Evolutionary conservation across 805 yeast genomes (phyloP).

Genomic region (Wickerhamomyces bovis): DNA sequence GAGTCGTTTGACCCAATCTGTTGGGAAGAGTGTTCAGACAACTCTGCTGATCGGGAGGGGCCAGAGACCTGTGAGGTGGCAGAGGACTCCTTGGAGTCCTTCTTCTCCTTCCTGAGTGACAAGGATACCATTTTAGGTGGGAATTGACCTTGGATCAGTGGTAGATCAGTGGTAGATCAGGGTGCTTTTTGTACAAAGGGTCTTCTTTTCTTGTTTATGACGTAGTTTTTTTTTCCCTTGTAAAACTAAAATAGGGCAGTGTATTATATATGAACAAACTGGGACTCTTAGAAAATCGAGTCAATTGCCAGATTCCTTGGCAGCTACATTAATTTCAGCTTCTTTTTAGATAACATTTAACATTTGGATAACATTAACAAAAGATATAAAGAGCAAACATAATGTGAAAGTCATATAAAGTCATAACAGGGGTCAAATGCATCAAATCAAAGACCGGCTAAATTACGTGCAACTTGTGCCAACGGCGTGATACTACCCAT

Average conservation of each 20-base stretch:
- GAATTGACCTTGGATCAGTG: not conserved
- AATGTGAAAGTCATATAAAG: not conserved
- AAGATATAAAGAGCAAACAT: not conserved
- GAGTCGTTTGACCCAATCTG: not conserved
- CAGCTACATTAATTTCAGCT: not conserved
- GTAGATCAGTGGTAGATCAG: not conserved
- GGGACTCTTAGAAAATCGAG: not conserved
- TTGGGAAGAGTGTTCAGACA: not conserved
- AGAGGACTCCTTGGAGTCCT: not conserved
- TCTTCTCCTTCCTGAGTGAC: not conserved
- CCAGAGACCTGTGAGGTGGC: not conserved
- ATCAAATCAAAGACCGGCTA: slow-evolving; percentile 34
- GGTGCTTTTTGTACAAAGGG: not conserved
- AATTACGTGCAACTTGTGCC: slow-evolving; percentile 38
- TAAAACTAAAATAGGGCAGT: not conserved
- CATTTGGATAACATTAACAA: not conserved
- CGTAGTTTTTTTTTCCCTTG: not conserved
- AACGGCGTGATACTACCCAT: slow-evolving; percentile 55
- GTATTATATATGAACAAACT: no score
- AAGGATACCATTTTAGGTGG: not conserved
- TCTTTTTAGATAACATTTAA: no score
- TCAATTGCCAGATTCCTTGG: not conserved
- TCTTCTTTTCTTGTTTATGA: not conserved
- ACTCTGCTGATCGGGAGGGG: not conserved
- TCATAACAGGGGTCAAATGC: no score